A percentile compares a stretch with the other conserved stretches of the same genome.
Conservation (phyloP, 1,284 basidiomycete genomes). For the Phlebopus sp. region DNA sequence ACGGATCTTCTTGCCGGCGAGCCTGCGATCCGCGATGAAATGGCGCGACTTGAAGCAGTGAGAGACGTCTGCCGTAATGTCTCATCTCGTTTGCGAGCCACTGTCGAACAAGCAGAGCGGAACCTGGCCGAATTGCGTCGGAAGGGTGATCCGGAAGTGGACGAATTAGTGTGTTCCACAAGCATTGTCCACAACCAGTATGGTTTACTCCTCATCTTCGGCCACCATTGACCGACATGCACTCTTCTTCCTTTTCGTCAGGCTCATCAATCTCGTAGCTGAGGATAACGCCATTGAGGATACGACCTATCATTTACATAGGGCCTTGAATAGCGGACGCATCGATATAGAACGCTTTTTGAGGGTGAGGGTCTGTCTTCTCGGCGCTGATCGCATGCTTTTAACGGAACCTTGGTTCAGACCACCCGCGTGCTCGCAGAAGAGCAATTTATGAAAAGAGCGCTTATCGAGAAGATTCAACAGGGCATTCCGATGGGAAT, state of each 20-base stretch:
- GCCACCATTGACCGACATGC: constrained; percentile 13
- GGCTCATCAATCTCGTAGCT: constrained; percentile 92
- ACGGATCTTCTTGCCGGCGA: constrained; percentile 84
- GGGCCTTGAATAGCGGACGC: constrained; percentile 88
- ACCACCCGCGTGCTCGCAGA: constrained; percentile 84
- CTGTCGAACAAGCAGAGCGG: constrained; percentile 63
- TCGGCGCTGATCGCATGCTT: constrained; percentile 20
- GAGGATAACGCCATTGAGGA: constrained; percentile 99
- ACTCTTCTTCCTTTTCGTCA: constrained; percentile 32
- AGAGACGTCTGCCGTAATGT: constrained; percentile 86
- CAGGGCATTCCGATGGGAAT: constrained; percentile 61
- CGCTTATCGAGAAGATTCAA: constrained; percentile 85
- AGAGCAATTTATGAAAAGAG: constrained; percentile 93
- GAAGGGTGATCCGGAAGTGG: constrained; percentile 81
- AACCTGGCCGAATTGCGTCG: constrained; percentile 68
- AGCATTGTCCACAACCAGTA: constrained; percentile 96
- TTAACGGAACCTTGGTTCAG: constrained; percentile 42
- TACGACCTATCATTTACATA: constrained; percentile 94
- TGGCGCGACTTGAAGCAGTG: constrained; percentile 93
- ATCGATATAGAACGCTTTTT: constrained; percentile 92
- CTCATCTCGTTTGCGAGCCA: constrained; percentile 59
- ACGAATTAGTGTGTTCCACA: constrained; percentile 93
- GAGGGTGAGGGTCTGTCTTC: constrained; percentile 54
- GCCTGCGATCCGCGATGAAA: constrained; percentile 94
- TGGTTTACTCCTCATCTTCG: constrained; percentile 33